These are phyloP conservation scores for Linum usitatissimum DNA, from an alignment of 345 rosid genomes.

Conservation along the genomic window DNA sequence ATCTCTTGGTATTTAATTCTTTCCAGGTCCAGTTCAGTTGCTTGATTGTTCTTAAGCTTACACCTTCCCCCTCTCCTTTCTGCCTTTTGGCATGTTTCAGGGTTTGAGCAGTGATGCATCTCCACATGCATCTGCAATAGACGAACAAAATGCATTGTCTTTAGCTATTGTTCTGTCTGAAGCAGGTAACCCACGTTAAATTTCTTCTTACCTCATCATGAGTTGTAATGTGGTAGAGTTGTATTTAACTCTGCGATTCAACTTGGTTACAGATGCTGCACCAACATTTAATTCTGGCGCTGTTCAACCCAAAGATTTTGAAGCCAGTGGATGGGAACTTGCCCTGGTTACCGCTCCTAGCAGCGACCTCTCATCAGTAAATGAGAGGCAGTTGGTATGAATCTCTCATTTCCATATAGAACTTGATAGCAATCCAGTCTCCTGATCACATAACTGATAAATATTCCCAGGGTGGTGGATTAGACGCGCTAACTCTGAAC, in stretches of 20 bases:
- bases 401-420: not conserved
- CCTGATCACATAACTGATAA: not conserved
- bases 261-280: slow-evolving; percentile 30
- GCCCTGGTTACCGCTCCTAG: slow-evolving; percentile 77
- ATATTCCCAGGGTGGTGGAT: slow-evolving; percentile 71
- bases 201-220: not conserved
- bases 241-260: not conserved
- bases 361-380: slow-evolving; percentile 57
- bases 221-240: slow-evolving; percentile 1
- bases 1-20: slow-evolving; percentile 52
- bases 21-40: not conserved
- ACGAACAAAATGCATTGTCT: slow-evolving; percentile 85
- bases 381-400: slow-evolving; percentile 80
- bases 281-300: slow-evolving; percentile 40
- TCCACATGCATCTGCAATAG: slow-evolving; percentile 63
- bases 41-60: slow-evolving; percentile 2
- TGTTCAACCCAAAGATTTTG: slow-evolving; percentile 49
- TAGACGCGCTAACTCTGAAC: slow-evolving; percentile 76
- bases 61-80: not conserved
- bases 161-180: slow-evolving; percentile 74
- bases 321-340: slow-evolving; percentile 95
- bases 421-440: not conserved
- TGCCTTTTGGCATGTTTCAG: slow-evolving; percentile 24
- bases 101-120: slow-evolving; percentile 40
- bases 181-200: slow-evolving; percentile 26